Evolutionary conservation across 176 grass and related monocot species (phyloP).

Genomic region (Pontederia paniculata): DNA sequence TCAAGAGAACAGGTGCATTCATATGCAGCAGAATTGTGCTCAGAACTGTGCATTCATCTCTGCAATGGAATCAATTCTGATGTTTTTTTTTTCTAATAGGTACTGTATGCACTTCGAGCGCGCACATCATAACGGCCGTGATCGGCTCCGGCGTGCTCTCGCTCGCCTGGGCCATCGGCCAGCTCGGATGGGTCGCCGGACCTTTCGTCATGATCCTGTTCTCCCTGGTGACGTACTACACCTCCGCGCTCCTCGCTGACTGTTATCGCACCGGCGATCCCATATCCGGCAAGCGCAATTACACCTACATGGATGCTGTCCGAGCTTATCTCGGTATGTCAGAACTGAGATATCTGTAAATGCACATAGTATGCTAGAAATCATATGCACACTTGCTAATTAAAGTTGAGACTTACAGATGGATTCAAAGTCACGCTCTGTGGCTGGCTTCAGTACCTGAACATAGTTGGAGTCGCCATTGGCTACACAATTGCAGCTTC

Average conservation of each 20-base stretch:
- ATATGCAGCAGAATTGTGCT: neutral
- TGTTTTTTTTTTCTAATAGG: constrained; percentile 17
- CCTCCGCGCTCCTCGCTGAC: constrained; percentile 62
- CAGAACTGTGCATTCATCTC: neutral
- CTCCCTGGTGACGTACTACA: constrained; percentile 82
- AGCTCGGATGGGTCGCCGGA: constrained; percentile 81
- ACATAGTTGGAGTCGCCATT: constrained; percentile 8
- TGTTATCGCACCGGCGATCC: constrained; percentile 75
- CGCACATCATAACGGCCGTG: constrained; percentile 89
- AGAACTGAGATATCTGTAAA: neutral
- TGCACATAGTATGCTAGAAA: neutral
- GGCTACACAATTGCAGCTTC: constrained; percentile 7
- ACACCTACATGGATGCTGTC: constrained; percentile 93
- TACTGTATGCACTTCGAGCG: constrained; percentile 76
- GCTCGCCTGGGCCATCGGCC: constrained; percentile 73
- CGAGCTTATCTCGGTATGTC: constrained; percentile 41
- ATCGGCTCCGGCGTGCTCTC: constrained; percentile 90
- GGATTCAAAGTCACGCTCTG: constrained; percentile 9
- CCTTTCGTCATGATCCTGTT: constrained; percentile 80
- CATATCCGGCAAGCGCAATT: constrained; percentile 60
- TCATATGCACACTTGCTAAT: neutral
- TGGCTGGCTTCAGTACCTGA: constrained; percentile 11
- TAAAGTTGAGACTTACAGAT: neutral
- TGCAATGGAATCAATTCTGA: neutral
- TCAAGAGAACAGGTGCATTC: constrained; percentile 5